Conservation (phyloP, 2,329 filamentous ascomycete species). For the Leptosphaerulina australis region DNA sequence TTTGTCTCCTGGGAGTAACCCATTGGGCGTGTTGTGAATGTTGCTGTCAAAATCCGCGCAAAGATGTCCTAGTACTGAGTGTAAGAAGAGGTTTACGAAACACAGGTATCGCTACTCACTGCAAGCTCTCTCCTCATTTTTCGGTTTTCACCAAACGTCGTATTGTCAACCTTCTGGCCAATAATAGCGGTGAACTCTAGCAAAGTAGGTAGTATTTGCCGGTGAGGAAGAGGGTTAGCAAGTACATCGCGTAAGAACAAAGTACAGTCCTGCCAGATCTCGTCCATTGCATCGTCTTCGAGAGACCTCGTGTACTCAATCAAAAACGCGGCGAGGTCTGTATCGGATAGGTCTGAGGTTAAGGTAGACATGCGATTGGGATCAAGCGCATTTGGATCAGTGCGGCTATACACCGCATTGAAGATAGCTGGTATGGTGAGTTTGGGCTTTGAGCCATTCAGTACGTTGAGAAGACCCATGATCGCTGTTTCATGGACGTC, state of each 20-base stretch:
- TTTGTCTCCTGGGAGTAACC: slow-evolving; percentile 67
- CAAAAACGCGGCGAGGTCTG: slow-evolving; percentile 84
- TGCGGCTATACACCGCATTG: slow-evolving; percentile 93
- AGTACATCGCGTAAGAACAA: slow-evolving; percentile 88
- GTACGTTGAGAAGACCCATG: slow-evolving; percentile 84
- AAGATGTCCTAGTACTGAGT: slow-evolving; percentile 85
- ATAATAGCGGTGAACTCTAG: slow-evolving; percentile 88
- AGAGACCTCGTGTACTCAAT: slow-evolving; percentile 88
- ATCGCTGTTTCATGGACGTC: slow-evolving; percentile 67
- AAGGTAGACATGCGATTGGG: slow-evolving; percentile 82
- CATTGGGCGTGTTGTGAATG: slow-evolving; percentile 87
- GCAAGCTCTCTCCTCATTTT: slow-evolving; percentile 90
- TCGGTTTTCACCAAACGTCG: slow-evolving; percentile 91
- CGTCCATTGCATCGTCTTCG: slow-evolving; percentile 96
- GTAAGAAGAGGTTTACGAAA: too few species aligned
- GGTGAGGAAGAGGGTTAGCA: slow-evolving; percentile 91
- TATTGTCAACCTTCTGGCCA: slow-evolving; percentile 96
- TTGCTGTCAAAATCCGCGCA: slow-evolving; percentile 83
- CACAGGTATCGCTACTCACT: slow-evolving; percentile 63
- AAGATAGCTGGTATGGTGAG: slow-evolving; percentile 93
- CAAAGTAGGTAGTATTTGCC: slow-evolving; percentile 84
- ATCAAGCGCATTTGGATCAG: slow-evolving; percentile 81
- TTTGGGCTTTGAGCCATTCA: slow-evolving; percentile 89
- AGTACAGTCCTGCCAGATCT: slow-evolving; percentile 96
- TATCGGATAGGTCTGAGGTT: slow-evolving; percentile 81